Conservation (phyloP, 2,329 filamentous ascomycete species). For the Aspergillus sclerotialis region DNA sequence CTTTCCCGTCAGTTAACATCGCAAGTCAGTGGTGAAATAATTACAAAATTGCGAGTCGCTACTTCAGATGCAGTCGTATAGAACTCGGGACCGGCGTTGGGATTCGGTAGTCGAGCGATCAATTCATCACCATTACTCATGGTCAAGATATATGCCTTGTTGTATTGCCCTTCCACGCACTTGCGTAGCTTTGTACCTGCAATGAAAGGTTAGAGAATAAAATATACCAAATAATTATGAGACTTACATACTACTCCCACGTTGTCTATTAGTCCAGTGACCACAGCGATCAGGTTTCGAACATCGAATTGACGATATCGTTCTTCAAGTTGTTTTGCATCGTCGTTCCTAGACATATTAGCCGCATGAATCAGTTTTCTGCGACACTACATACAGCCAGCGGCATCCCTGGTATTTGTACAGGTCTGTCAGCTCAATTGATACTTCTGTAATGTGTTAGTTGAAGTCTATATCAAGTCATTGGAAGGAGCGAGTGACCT, state of each 20-base stretch:
- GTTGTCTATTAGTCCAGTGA: slow-evolving; percentile 15
- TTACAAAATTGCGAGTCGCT: too few relatives aligned
- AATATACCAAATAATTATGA: too few relatives aligned
- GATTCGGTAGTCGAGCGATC: slow-evolving; percentile 21
- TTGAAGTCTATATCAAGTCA: too few relatives aligned
- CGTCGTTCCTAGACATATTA: slow-evolving; percentile 19
- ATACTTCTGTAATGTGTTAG: too few relatives aligned
- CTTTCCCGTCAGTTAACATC: too few relatives aligned
- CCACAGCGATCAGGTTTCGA: slow-evolving; percentile 17
- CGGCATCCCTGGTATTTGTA: slow-evolving; percentile 12
- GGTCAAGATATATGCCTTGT: slow-evolving; percentile 29
- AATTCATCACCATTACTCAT: slow-evolving; percentile 23
- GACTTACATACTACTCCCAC: slow-evolving; percentile 19
- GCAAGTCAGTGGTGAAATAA: too few relatives aligned
- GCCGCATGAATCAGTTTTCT: too few relatives aligned
- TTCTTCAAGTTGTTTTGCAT: slow-evolving; percentile 19
- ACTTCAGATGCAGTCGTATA: slow-evolving; percentile 27
- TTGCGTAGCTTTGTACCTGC: slow-evolving; percentile 22
- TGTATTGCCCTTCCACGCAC: slow-evolving; percentile 25
- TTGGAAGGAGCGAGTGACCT: too few relatives aligned
- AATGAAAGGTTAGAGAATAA: too few relatives aligned
- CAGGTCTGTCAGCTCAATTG: slow-evolving; percentile 8
- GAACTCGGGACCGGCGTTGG: slow-evolving; percentile 17
- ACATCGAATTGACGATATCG: slow-evolving; percentile 22
- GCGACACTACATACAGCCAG: slow-evolving; percentile 12